These are phyloP conservation scores for Priceomyces melissophilus DNA, from an alignment of 805 yeast genomes.

Conservation along the genomic window DNA sequence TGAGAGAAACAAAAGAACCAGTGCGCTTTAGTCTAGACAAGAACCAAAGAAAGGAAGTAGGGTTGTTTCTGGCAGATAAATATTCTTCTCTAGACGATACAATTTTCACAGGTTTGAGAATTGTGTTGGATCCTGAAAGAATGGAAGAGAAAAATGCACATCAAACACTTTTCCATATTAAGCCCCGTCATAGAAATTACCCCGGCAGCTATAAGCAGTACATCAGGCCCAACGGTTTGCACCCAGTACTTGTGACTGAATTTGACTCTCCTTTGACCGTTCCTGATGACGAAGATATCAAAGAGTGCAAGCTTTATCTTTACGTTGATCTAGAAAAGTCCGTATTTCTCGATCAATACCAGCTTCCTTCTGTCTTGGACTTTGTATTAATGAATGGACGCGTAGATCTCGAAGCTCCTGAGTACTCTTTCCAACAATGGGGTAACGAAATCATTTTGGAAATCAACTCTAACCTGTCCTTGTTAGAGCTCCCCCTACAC, in stretches of 20 bases:
- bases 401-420: slow-evolving; percentile 39
- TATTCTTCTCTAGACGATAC: slow-evolving; percentile 31
- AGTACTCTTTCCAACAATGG: slow-evolving; percentile 34
- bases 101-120: slow-evolving; percentile 34
- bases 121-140: slow-evolving; percentile 15
- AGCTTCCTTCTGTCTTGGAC: slow-evolving; percentile 22
- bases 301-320: slow-evolving; percentile 29
- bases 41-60: slow-evolving; percentile 27
- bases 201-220: slow-evolving; percentile 3
- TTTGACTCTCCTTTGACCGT: slow-evolving; percentile 7
- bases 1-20: slow-evolving; percentile 4
- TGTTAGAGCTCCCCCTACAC: slow-evolving; percentile 30
- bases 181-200: slow-evolving; percentile 32
- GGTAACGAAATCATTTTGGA: slow-evolving; percentile 38
- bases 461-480: slow-evolving; percentile 10
- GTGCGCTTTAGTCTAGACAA: neutral
- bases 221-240: slow-evolving; percentile 28
- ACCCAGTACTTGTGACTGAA: slow-evolving; percentile 27
- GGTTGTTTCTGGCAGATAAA: slow-evolving; percentile 32
- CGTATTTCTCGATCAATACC: slow-evolving; percentile 38
- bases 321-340: slow-evolving; percentile 29
- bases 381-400: slow-evolving; percentile 29
- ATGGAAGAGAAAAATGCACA: slow-evolving; percentile 16
- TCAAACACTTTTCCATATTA: slow-evolving; percentile 40
- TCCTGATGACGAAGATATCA: slow-evolving; percentile 22